Conservation (phyloP, 2,329 filamentous ascomycete genomes). For the Aspergillus novoparasiticus region DNA sequence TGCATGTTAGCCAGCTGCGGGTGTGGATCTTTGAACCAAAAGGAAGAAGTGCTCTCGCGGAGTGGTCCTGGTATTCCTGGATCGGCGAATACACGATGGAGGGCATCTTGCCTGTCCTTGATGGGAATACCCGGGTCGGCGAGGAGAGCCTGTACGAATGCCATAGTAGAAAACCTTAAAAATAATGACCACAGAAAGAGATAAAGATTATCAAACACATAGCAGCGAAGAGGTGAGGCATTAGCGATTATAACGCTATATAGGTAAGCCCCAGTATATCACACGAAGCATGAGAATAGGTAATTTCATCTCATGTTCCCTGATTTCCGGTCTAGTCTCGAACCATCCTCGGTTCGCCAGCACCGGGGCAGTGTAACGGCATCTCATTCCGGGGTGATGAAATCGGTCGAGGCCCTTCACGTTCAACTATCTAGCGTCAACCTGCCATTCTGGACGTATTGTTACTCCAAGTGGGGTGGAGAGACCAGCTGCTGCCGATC, state of each 20-base stretch:
- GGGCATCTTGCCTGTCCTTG: slow-evolving; percentile 25
- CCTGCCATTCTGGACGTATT: background rate
- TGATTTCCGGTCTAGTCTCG: background rate
- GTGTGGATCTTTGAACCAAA: slow-evolving; percentile 34
- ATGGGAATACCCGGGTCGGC: slow-evolving; percentile 20
- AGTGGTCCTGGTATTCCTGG: slow-evolving; percentile 26
- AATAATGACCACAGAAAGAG: background rate
- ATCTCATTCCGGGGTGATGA: background rate
- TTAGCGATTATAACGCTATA: background rate
- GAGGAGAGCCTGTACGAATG: slow-evolving; percentile 25
- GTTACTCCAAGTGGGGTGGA: background rate
- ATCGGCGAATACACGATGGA: slow-evolving; percentile 27
- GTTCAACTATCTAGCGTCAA: background rate
- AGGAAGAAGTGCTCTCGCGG: slow-evolving; percentile 34
- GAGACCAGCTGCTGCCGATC: background rate
- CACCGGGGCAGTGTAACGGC: background rate
- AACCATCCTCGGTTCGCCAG: background rate
- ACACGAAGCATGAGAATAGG: background rate
- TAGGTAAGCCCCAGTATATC: background rate
- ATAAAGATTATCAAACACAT: background rate
- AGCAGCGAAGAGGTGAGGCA: background rate
- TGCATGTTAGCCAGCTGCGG: slow-evolving; percentile 22
- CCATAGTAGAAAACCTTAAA: slow-evolving; percentile 19
- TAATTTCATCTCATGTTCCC: background rate
- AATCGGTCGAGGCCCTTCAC: background rate